phyloP scores from a whole-genome alignment of 1,139 yeast genomes.

The Protomyces pachydermus region DNA sequence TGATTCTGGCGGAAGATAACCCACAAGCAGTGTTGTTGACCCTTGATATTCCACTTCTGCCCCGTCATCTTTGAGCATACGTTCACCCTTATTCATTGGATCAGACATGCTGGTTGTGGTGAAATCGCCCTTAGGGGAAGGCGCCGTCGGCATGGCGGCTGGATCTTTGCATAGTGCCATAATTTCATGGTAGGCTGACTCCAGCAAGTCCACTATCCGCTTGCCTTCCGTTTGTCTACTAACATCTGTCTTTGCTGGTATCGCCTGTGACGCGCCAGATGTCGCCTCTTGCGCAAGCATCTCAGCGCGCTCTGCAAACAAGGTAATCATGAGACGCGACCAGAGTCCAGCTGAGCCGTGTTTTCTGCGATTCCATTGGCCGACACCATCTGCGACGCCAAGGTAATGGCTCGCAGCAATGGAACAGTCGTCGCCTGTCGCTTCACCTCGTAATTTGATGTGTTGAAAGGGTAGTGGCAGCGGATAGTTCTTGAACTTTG shows the following conservation, averaged over 20 bases:
- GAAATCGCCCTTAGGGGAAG: constrained; percentile 17
- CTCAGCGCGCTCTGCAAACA: constrained; percentile 18
- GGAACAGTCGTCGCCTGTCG: constrained; percentile 23
- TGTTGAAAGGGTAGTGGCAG: constrained; percentile 17
- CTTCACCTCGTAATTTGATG: constrained; percentile 16
- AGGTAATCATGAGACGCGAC: constrained; percentile 28
- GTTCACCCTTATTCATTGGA: constrained; percentile 17
- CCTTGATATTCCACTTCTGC: constrained; percentile 23
- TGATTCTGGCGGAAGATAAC: constrained; percentile 8
- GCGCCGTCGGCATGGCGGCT: constrained; percentile 20
- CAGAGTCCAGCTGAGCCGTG: constrained; percentile 31
- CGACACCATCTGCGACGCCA: constrained; percentile 31
- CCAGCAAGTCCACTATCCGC: constrained; percentile 9
- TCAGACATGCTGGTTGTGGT: constrained; percentile 25
- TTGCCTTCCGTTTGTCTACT: background rate
- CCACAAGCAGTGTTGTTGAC: constrained; percentile 18
- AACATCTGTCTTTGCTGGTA: background rate
- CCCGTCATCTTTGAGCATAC: constrained; percentile 13
- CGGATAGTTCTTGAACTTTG: constrained; percentile 24
- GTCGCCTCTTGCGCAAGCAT: background rate
- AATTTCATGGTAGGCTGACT: constrained; percentile 14
- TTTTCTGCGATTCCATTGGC: constrained; percentile 30
- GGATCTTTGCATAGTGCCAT: constrained; percentile 26
- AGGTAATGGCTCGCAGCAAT: constrained; percentile 14
- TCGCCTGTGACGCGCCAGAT: background rate